phyloP scores from a whole-genome alignment of 2,329 filamentous ascomycete genomes.

The Pseudohalonectria lignicola region DNA sequence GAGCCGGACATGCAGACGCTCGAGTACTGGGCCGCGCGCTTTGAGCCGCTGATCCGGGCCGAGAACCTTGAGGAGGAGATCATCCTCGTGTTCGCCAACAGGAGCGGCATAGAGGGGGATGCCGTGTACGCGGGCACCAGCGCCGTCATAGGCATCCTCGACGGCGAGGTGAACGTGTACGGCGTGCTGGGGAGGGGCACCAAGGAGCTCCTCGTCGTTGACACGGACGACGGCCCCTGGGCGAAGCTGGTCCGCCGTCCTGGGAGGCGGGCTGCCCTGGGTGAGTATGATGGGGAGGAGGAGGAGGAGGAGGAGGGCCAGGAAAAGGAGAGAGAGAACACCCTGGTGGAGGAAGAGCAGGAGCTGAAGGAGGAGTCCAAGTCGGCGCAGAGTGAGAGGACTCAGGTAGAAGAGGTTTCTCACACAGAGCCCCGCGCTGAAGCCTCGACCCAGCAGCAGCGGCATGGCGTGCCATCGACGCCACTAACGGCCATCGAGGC shows the following conservation, averaged over 20 bases:
- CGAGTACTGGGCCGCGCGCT: constrained; percentile 62
- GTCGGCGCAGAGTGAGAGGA: too few species aligned
- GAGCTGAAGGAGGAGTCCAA: not conserved
- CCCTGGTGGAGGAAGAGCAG: not conserved
- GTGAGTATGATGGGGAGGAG: not conserved
- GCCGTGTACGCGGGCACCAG: constrained; percentile 66
- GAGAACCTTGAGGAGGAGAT: constrained; percentile 45
- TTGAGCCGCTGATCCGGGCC: constrained; percentile 51
- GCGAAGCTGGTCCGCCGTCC: constrained; percentile 27
- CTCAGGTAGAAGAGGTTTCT: too few species aligned
- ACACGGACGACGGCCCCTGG: constrained; percentile 37
- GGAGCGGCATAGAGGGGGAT: constrained; percentile 54
- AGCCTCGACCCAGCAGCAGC: too few species aligned
- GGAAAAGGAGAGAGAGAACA: not conserved
- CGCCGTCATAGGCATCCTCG: constrained; percentile 54
- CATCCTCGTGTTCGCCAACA: constrained; percentile 61
- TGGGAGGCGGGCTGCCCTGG: not conserved
- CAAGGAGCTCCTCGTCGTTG: constrained; percentile 56
- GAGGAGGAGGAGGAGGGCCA: not conserved
- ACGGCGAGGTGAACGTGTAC: constrained; percentile 56
- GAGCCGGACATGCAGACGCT: constrained; percentile 64
- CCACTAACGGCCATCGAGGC: too few species aligned
- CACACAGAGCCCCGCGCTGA: too few species aligned
- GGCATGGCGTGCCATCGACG: too few species aligned
- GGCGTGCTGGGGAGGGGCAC: constrained; percentile 61